Evolutionary conservation across 805 yeast genomes (phyloP).

Genomic region (Teunomyces pallodes): DNA sequence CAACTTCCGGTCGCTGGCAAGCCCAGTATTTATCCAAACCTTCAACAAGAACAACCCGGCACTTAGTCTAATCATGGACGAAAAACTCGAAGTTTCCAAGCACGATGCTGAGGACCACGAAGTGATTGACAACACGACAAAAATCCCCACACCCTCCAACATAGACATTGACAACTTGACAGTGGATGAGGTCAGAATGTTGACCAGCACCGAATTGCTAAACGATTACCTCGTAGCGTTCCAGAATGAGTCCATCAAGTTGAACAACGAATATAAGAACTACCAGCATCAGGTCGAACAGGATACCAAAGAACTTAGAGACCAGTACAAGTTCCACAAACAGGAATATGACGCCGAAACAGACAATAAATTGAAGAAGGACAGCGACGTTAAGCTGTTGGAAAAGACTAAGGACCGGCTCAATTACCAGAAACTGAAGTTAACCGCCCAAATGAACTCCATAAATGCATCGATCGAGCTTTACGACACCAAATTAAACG

Average conservation of each 20-base stretch:
- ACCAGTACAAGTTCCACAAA: constrained; percentile 31
- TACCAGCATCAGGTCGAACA: constrained; percentile 9
- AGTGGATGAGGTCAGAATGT: constrained; percentile 14
- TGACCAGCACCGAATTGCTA: constrained; percentile 17
- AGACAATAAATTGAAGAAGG: constrained; percentile 27
- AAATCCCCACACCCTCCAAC: not conserved
- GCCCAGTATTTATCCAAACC: constrained; percentile 33
- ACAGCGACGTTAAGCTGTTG: constrained; percentile 29
- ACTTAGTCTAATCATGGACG: constrained; percentile 1
- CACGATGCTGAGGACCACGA: not conserved
- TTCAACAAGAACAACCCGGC: constrained; percentile 2
- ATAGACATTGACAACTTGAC: constrained; percentile 8
- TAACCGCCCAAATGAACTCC: constrained; percentile 20
- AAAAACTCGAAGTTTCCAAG: constrained; percentile 3
- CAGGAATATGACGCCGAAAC: constrained; percentile 38
- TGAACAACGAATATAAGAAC: constrained; percentile 18
- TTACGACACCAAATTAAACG: constrained; percentile 17
- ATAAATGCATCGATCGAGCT: constrained; percentile 18
- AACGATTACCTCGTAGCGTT: constrained; percentile 23
- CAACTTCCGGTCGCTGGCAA: constrained; percentile 33
- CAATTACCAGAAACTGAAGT: constrained; percentile 31
- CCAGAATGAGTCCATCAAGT: constrained; percentile 24
- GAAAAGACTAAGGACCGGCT: constrained; percentile 32
- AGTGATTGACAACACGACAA: not conserved
- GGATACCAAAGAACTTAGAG: constrained; percentile 17